Evolutionary conservation across 768 basidiomycete genomes (phyloP).

Genomic region (Suillus sp.): DNA sequence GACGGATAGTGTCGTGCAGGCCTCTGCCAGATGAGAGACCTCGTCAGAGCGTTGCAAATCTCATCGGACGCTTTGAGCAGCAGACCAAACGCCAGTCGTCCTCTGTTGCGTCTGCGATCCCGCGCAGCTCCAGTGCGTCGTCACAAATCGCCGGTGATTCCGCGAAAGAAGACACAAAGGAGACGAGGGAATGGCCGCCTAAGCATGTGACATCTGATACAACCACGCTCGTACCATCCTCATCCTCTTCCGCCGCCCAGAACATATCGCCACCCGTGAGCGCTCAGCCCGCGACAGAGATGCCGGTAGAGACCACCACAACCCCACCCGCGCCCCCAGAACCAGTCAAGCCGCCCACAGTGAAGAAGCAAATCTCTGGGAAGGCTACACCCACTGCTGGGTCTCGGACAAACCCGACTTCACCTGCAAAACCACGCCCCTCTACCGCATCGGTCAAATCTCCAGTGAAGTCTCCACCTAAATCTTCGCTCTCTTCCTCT

Average conservation of each 20-base stretch:
- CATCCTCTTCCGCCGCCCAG: constrained; percentile 29
- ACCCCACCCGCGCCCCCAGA: constrained; percentile 24
- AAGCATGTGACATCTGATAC: constrained; percentile 40
- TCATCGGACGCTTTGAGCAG: constrained; percentile 87
- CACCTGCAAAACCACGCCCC: constrained; percentile 36
- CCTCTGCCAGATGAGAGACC: constrained; percentile 87
- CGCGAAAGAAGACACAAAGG: constrained; percentile 65
- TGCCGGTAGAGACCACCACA: constrained; percentile 24
- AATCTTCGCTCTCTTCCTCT: constrained; percentile 37
- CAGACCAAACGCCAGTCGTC: constrained; percentile 67
- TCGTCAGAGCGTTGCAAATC: constrained; percentile 84
- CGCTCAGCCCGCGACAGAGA: constrained; percentile 34
- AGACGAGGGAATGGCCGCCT: constrained; percentile 80
- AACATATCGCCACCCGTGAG: constrained; percentile 24
- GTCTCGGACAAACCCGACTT: constrained; percentile 18
- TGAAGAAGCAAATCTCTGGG: constrained; percentile 17
- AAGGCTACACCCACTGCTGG: constrained; percentile 29
- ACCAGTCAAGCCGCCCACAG: constrained; percentile 23
- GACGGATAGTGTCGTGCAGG: constrained; percentile 45
- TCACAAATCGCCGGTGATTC: constrained; percentile 68
- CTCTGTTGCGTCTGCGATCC: constrained; percentile 38
- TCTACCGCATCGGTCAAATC: constrained; percentile 23
- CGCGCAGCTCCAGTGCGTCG: constrained; percentile 67
- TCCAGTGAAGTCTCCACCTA: constrained; percentile 28
- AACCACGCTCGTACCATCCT: constrained; percentile 41